These are phyloP conservation scores for Colletotrichum echinochloae DNA, from an alignment of 2,329 filamentous ascomycete species.

Conservation along the genomic window DNA sequence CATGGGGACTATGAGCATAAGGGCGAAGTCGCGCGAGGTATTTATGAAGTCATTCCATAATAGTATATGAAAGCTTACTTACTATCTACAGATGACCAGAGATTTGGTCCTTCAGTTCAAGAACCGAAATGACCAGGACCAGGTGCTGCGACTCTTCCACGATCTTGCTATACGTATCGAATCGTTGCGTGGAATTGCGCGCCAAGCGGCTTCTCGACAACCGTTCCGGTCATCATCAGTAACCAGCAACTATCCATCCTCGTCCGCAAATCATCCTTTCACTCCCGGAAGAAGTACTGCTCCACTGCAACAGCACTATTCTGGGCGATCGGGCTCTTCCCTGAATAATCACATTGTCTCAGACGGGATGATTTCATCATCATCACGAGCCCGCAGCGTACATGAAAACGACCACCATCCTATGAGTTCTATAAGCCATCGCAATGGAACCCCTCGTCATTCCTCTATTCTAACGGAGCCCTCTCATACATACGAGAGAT, in stretches of 20 bases:
- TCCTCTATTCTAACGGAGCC: background rate
- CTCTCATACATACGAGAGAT: background rate
- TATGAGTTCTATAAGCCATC: background rate
- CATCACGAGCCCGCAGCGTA: constrained; percentile 5
- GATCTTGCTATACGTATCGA: background rate
- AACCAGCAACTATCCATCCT: background rate
- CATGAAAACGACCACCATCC: background rate
- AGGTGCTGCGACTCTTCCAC: constrained; percentile 5
- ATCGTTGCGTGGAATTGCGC: background rate
- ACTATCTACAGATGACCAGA: background rate
- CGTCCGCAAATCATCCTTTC: background rate
- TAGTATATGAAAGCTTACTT: background rate
- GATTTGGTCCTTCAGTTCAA: constrained; percentile 17
- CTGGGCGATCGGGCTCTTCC: background rate
- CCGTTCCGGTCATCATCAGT: constrained; percentile 1
- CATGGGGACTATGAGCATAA: background rate
- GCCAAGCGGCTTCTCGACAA: background rate
- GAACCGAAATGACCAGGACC: constrained; percentile 2
- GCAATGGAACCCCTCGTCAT: background rate
- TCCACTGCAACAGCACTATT: background rate
- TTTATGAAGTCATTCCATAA: background rate
- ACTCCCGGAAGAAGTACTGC: background rate
- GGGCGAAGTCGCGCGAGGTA: background rate
- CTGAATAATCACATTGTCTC: background rate
- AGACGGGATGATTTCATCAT: background rate